phyloP scores from a whole-genome alignment of 129 eudicot genomes.

The Arctium lappa region DNA sequence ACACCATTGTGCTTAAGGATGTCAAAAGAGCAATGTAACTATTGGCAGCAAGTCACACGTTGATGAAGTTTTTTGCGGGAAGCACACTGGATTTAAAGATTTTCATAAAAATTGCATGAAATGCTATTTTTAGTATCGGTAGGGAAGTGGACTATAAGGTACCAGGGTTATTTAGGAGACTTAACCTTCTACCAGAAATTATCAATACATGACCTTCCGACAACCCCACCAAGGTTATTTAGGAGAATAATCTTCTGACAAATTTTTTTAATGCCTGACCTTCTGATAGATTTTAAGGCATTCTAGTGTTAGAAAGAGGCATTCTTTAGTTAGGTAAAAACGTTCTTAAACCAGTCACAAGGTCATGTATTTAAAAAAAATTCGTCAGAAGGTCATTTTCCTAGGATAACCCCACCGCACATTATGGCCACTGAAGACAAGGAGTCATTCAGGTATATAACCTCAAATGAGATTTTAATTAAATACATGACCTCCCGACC shows the following conservation, averaged over 20 bases:
- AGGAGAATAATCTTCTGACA: not conserved
- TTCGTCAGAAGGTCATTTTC: too few species aligned
- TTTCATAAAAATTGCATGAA: not conserved
- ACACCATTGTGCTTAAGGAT: not conserved
- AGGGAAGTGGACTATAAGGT: too few species aligned
- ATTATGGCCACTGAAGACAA: not conserved
- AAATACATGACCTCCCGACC: too few species aligned
- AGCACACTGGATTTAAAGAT: too few species aligned
- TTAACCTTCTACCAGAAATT: not conserved
- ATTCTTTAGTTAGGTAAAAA: not conserved
- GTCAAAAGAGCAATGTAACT: too few species aligned
- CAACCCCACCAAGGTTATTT: not conserved
- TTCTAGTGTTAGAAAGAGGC: not conserved
- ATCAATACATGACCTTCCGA: not conserved
- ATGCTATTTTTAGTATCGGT: too few species aligned
- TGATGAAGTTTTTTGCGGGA: too few species aligned
- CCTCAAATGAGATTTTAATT: too few species aligned
- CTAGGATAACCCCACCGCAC: not conserved
- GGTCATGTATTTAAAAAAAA: too few species aligned
- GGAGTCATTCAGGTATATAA: not conserved
- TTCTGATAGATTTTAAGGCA: not conserved
- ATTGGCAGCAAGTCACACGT: too few species aligned
- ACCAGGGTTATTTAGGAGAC: not conserved
- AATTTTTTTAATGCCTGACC: too few species aligned
- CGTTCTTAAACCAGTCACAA: not conserved